These are phyloP conservation scores for Xerocomellus amylosporus DNA, from an alignment of 768 basidiomycete species.

Conservation along the genomic window DNA sequence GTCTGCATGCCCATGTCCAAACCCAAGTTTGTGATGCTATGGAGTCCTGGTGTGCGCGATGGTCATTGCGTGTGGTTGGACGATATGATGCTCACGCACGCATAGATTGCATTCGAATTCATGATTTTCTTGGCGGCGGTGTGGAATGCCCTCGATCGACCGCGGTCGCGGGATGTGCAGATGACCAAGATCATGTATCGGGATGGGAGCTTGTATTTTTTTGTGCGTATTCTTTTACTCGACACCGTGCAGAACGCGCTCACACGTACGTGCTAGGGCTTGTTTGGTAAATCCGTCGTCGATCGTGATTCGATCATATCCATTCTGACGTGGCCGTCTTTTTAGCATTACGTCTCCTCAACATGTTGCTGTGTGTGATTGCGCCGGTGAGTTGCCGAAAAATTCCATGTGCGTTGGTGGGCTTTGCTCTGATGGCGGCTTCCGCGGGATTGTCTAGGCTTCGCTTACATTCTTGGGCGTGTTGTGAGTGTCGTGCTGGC, in stretches of 20 bases:
- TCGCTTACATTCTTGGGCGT: conserved; percentile 21
- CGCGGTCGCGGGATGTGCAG: conserved; percentile 10
- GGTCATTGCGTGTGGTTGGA: not conserved
- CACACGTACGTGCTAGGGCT: conserved; percentile 8
- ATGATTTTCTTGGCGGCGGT: conserved; percentile 28
- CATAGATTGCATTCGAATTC: conserved; percentile 32
- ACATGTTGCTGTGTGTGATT: conserved; percentile 18
- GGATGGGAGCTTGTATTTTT: conserved; percentile 28
- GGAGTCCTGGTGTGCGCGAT: conserved; percentile 28
- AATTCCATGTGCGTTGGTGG: not conserved
- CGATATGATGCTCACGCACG: not conserved
- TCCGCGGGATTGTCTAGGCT: conserved; percentile 4
- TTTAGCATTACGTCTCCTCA: conserved; percentile 22
- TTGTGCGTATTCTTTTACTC: conserved; percentile 14
- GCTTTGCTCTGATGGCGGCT: not conserved
- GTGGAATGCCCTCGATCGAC: conserved; percentile 32
- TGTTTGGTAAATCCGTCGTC: conserved; percentile 21
- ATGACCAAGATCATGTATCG: conserved; percentile 30
- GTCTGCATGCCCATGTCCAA: conserved; percentile 21
- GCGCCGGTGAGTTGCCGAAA: conserved; percentile 22
- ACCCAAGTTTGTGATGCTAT: conserved; percentile 24
- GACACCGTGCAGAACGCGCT: not conserved
- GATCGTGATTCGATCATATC: not conserved
- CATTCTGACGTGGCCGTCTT: not conserved
- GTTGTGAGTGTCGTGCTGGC: conserved; percentile 14